Evolutionary conservation across 2,329 filamentous ascomycete species (phyloP).

Genomic region (Pseudohalonectria lignicola): DNA sequence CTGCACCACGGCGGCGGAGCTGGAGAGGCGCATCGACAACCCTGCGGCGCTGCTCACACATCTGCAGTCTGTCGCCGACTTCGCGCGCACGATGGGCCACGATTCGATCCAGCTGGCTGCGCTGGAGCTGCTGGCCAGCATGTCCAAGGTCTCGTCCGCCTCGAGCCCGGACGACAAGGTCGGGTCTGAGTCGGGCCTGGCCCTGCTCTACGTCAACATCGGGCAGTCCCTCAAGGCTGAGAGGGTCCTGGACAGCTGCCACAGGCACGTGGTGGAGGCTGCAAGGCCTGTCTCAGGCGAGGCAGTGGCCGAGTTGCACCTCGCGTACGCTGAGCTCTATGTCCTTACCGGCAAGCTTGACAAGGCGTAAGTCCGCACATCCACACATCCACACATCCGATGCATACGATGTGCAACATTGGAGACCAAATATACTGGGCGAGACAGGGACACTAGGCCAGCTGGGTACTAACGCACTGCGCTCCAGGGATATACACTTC

Average conservation of each 20-base stretch:
- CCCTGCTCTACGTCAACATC: slow-evolving; percentile 40
- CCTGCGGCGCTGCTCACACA: slow-evolving; percentile 35
- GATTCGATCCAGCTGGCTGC: slow-evolving; percentile 32
- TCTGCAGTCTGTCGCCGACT: slow-evolving; percentile 38
- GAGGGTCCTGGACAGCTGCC: slow-evolving; percentile 44
- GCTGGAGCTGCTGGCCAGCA: slow-evolving; percentile 30
- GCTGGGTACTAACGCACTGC: too few species aligned
- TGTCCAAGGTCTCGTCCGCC: slow-evolving; percentile 26
- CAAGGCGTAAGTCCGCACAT: slow-evolving; percentile 39
- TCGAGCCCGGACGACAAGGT: slow-evolving; percentile 26
- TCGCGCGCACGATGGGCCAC: slow-evolving; percentile 39
- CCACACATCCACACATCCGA: too few species aligned
- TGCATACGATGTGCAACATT: too few species aligned
- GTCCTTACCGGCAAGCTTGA: slow-evolving; percentile 54
- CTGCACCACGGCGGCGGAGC: slow-evolving; percentile 25
- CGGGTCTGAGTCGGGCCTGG: slow-evolving; percentile 34
- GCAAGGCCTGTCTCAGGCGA: slow-evolving; percentile 24
- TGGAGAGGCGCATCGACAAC: slow-evolving; percentile 36
- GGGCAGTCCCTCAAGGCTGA: slow-evolving; percentile 40
- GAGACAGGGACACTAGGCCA: too few species aligned
- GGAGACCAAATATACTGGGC: too few species aligned
- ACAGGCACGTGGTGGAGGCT: slow-evolving; percentile 32
- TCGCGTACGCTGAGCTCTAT: slow-evolving; percentile 66
- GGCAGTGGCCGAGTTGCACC: slow-evolving; percentile 42
- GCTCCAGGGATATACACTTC: slow-evolving; percentile 2